Conservation (phyloP, 2,329 filamentous ascomycete genomes). For the Helicocarpus griseus region DNA sequence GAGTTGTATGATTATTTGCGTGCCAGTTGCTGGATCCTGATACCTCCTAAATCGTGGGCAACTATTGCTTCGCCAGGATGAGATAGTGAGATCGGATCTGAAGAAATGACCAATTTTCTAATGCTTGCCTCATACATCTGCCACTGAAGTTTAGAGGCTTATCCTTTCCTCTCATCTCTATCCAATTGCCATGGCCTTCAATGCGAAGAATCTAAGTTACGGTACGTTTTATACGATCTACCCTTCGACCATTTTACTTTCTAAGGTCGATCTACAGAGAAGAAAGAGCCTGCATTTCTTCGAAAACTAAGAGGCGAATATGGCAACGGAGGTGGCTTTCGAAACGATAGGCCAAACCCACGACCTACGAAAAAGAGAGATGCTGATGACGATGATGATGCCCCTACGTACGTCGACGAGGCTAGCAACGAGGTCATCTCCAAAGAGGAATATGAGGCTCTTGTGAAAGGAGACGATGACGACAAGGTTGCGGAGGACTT, state of each 20-base stretch:
- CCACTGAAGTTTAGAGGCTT: not conserved
- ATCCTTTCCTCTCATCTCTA: not conserved
- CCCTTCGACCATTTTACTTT: slow-evolving; percentile 1
- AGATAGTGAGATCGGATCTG: not conserved
- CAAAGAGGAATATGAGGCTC: slow-evolving; percentile 34
- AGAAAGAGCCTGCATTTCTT: slow-evolving; percentile 35
- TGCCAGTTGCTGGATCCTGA: not conserved
- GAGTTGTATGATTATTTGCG: not conserved
- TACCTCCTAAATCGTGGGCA: not conserved
- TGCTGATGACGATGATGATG: slow-evolving; percentile 32
- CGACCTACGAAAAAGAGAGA: slow-evolving; percentile 29
- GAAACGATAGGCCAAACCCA: slow-evolving; percentile 27
- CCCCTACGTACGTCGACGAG: slow-evolving; percentile 36
- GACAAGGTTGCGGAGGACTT: slow-evolving; percentile 4
- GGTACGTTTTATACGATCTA: slow-evolving; percentile 20
- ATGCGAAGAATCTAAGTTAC: slow-evolving; percentile 35
- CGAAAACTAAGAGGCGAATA: slow-evolving; percentile 32
- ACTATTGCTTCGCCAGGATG: not conserved
- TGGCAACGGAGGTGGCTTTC: slow-evolving; percentile 21
- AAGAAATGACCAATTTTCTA: not conserved
- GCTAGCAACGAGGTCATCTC: slow-evolving; percentile 35
- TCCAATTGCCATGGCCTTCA: slow-evolving; percentile 26
- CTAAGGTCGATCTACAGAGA: slow-evolving; percentile 16
- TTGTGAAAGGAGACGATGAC: slow-evolving; percentile 22
- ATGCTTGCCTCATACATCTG: not conserved